Percentiles rank a stretch among this genome's conserved stretches.
These are phyloP conservation scores for Polyrhizophydium stewartii DNA, from an alignment of 371 early-diverging fungal genomes.

Conservation along the genomic window DNA sequence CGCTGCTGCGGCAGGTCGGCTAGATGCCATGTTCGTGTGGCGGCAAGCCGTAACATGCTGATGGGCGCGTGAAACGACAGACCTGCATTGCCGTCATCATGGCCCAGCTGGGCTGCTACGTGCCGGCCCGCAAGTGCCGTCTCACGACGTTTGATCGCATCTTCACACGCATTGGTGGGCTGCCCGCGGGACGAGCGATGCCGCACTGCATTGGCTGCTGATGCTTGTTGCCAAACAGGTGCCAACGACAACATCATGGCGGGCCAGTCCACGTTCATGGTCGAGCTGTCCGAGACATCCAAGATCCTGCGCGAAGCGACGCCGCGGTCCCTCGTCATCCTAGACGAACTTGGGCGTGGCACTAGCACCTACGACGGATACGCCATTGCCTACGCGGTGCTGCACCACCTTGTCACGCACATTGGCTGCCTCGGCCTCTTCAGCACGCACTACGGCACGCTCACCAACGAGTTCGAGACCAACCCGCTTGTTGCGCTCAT, in stretches of 20 bases:
- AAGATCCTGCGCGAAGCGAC: constrained; percentile 94
- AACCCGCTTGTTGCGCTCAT: constrained; percentile 47
- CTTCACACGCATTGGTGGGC: constrained; percentile 83
- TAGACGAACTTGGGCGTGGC: constrained; percentile 99
- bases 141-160: constrained; percentile 94
- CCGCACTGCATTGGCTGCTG: no score
- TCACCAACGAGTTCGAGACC: constrained; percentile 78
- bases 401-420: constrained; percentile 79
- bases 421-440: constrained; percentile 91
- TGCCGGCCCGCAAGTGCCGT: constrained; percentile 79
- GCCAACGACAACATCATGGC: constrained; percentile 96
- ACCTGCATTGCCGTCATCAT: constrained; percentile 96
- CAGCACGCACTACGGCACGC: constrained; percentile 92
- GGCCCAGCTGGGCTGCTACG: constrained; percentile 98
- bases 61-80: constrained; percentile 22
- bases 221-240: constrained; percentile 45
- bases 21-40: constrained; percentile 6
- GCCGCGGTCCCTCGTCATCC: constrained; percentile 89
- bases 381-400: constrained; percentile 94
- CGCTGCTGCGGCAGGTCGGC: constrained; percentile 83
- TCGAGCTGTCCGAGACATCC: constrained; percentile 93
- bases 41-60: not conserved
- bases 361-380: constrained; percentile 98
- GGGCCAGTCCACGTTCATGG: constrained; percentile 99
- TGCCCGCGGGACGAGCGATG: no score